Percentiles rank a stretch among this genome's conserved stretches.
These are phyloP conservation scores for Ogataea pilisensis DNA, from an alignment of 805 yeast species.

Conservation along the genomic window DNA sequence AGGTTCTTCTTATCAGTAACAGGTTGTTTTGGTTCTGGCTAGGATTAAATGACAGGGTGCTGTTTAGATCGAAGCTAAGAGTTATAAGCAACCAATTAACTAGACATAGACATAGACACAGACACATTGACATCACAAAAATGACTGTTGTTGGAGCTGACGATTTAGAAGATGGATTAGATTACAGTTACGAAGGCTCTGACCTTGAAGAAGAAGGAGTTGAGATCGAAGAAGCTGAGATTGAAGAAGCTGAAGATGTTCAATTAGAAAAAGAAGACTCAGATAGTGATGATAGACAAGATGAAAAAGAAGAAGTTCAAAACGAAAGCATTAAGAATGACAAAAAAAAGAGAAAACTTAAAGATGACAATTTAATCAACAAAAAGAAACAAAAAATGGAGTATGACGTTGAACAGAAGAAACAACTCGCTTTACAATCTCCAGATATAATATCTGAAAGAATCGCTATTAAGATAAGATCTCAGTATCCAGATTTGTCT, in stretches of 20 bases:
- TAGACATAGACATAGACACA: no score
- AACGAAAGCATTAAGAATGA: slow-evolving; percentile 17
- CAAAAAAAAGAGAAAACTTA: slow-evolving; percentile 26
- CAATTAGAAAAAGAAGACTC: slow-evolving; percentile 6
- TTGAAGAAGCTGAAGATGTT: slow-evolving; percentile 23
- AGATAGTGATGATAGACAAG: slow-evolving; percentile 7
- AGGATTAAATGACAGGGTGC: background rate
- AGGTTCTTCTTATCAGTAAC: no score
- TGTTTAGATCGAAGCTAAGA: no score
- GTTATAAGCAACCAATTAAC: no score
- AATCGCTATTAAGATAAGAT: slow-evolving; percentile 57
- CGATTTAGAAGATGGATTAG: slow-evolving; percentile 77
- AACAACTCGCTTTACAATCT: slow-evolving; percentile 46
- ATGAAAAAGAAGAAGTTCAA: slow-evolving; percentile 18
- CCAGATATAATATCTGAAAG: slow-evolving; percentile 64
- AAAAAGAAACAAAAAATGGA: slow-evolving; percentile 69
- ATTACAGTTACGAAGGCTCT: slow-evolving; percentile 37
- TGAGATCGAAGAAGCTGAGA: slow-evolving; percentile 31
- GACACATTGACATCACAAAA: background rate
- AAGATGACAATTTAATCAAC: slow-evolving; percentile 45
- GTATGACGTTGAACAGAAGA: slow-evolving; percentile 56
- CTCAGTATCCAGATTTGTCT: slow-evolving; percentile 60
- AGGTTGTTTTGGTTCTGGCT: no score
- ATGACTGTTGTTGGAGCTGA: slow-evolving; percentile 41
- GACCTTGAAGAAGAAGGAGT: slow-evolving; percentile 33